phyloP scores from a whole-genome alignment of 345 rosid genomes.

The Salix udensis region DNA sequence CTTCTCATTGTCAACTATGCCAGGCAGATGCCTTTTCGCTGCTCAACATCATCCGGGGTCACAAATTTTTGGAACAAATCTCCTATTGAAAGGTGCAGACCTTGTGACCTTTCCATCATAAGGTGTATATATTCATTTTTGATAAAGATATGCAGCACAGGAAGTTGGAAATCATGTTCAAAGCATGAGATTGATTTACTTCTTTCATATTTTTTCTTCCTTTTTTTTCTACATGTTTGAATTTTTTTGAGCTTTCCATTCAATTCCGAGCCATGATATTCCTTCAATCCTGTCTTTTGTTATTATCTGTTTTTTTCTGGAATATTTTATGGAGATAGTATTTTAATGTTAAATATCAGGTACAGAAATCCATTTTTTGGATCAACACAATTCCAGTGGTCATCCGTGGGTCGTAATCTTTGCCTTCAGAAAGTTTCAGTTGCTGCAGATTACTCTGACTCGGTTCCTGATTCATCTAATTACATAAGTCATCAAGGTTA shows the following conservation, averaged over 20 bases:
- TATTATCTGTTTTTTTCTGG: not conserved
- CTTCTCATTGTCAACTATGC: constrained; percentile 55
- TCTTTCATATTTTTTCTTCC: not conserved
- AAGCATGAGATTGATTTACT: not conserved
- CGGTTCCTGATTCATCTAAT: constrained; percentile 81
- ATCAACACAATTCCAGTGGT: constrained; percentile 51
- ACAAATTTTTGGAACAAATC: constrained; percentile 39
- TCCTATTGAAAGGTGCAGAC: constrained; percentile 46
- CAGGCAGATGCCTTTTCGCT: constrained; percentile 49
- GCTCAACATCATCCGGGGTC: constrained; percentile 57
- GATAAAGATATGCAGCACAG: not conserved
- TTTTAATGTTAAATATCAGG: constrained; percentile 34
- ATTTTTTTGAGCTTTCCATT: no score
- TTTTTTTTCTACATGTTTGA: not conserved
- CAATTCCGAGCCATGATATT: not conserved
- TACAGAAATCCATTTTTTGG: constrained; percentile 51
- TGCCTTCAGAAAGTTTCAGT: constrained; percentile 74
- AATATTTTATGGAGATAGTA: not conserved
- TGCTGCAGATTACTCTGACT: constrained; percentile 97
- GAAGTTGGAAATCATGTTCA: constrained; percentile 3
- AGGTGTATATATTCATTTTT: constrained; percentile 36
- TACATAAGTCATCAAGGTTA: constrained; percentile 50
- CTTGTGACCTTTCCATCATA: constrained; percentile 40
- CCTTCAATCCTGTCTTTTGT: not conserved
- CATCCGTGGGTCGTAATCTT: constrained; percentile 48